Evolutionary conservation across 495 filamentous ascomycete genomes (phyloP).

Genomic region (Neurospora sp.): DNA sequence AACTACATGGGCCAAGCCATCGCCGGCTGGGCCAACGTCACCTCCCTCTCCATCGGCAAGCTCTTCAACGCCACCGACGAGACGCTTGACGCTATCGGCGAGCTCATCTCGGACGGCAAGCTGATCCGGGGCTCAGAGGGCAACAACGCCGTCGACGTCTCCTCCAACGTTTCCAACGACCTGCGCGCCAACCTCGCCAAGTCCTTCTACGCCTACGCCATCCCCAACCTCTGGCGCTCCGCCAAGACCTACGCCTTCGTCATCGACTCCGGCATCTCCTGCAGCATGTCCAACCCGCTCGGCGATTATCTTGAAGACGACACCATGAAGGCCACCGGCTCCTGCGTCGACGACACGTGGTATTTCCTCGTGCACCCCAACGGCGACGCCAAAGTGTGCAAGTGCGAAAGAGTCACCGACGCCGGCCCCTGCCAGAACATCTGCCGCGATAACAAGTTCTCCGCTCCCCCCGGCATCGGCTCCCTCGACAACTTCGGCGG

Average conservation of each 20-base stretch:
- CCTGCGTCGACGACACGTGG: conserved; percentile 15
- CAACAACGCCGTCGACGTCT: neutral
- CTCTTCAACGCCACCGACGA: conserved; percentile 11
- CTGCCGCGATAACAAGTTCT: conserved; percentile 11
- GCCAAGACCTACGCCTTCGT: conserved; percentile 20
- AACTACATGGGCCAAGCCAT: conserved; percentile 14
- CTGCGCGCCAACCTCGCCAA: conserved; percentile 1
- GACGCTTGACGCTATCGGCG: conserved; percentile 6
- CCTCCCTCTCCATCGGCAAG: neutral
- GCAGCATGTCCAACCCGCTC: conserved; percentile 10
- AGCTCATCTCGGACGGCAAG: conserved; percentile 18
- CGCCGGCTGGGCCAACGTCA: conserved; percentile 9
- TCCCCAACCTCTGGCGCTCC: conserved; percentile 20
- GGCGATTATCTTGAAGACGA: conserved; percentile 13
- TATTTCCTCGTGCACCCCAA: conserved; percentile 23
- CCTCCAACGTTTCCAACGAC: neutral
- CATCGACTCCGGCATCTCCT: conserved; percentile 22
- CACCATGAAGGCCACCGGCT: conserved; percentile 9
- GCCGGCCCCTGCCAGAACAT: neutral
- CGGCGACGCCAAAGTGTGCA: neutral
- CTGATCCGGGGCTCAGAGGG: conserved; percentile 14
- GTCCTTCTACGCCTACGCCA: conserved; percentile 22
- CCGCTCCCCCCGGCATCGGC: conserved; percentile 14
- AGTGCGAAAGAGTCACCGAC: neutral
- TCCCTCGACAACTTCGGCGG: conserved; percentile 13